Conservation (phyloP, 192 early-diverging fungal genomes). For the Coemansia sp. region DNA sequence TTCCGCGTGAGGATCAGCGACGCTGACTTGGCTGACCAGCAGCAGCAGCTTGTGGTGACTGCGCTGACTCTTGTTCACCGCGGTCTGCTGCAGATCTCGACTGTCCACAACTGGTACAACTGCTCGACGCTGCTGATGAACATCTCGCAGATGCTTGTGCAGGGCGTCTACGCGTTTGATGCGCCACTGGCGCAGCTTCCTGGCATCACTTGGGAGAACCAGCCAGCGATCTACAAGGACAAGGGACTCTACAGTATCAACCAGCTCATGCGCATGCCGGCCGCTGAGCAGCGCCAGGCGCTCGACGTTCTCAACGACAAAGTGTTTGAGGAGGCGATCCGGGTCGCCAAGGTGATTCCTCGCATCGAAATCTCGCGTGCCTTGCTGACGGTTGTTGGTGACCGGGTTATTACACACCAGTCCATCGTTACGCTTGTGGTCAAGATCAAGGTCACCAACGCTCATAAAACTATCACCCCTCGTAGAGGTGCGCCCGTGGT, state of each 20-base stretch:
- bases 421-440: constrained; percentile 74
- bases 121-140: constrained; percentile 72
- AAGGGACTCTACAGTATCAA: constrained; percentile 55
- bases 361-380: constrained; percentile 70
- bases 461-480: constrained; percentile 17
- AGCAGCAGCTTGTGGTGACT: constrained; percentile 70
- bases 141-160: constrained; percentile 84
- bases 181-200: constrained; percentile 86
- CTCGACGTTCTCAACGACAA: constrained; percentile 57
- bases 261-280: constrained; percentile 66
- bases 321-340: constrained; percentile 67
- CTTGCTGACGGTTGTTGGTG: constrained; percentile 79
- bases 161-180: constrained; percentile 79
- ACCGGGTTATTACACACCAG: constrained; percentile 73
- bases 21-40: constrained; percentile 49
- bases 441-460: constrained; percentile 41
- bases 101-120: constrained; percentile 80
- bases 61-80: constrained; percentile 70
- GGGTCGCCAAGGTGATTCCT: constrained; percentile 79
- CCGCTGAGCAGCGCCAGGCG: constrained; percentile 61
- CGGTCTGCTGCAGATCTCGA: constrained; percentile 87
- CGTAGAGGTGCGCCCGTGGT: constrained; percentile 28
- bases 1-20: constrained; percentile 66
- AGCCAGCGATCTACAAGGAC: constrained; percentile 59
- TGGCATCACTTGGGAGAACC: constrained; percentile 67